Conservation (phyloP, 106 monocot genomes). For the Acanthochlamys bracteata region DNA sequence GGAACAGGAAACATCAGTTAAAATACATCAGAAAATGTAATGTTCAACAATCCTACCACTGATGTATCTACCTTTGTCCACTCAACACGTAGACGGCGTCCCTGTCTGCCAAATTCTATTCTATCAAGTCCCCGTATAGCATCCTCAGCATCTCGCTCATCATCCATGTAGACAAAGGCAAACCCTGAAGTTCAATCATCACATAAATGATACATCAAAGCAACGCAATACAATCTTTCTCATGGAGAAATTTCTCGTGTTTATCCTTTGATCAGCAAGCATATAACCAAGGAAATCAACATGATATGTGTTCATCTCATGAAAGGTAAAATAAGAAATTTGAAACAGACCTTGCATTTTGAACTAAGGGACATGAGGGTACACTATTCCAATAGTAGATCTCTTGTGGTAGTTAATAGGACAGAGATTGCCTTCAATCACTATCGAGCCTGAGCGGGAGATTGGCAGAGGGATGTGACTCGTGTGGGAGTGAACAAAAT, state of each 20-base stretch:
- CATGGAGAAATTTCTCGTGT: not conserved
- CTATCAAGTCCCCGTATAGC: conserved; percentile 83
- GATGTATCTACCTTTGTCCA: conserved; percentile 71
- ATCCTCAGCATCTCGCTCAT: conserved; percentile 95
- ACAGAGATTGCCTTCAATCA: conserved; percentile 38
- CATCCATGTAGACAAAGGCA: conserved; percentile 99
- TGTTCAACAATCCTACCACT: not conserved
- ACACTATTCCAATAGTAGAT: conserved; percentile 49
- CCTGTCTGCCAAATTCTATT: conserved; percentile 81
- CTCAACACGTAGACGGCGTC: conserved; percentile 81
- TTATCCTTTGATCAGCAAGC: conserved; percentile 1
- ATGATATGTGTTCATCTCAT: conserved; percentile 17
- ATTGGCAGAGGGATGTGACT: conserved; percentile 56
- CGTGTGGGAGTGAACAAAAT: conserved; percentile 33
- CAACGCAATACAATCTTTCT: no score
- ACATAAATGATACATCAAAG: not conserved
- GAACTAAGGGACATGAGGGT: conserved; percentile 65
- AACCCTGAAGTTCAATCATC: conserved; percentile 43
- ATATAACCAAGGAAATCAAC: conserved; percentile 10
- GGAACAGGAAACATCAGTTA: not conserved
- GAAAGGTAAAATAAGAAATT: conserved; percentile 45
- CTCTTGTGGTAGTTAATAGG: conserved; percentile 44
- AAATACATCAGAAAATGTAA: not conserved
- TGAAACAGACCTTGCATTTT: conserved; percentile 75
- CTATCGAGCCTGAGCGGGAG: conserved; percentile 39